Evolutionary conservation across 768 basidiomycete genomes (phyloP).

Genomic region (Brasilioporus rufonigricans): DNA sequence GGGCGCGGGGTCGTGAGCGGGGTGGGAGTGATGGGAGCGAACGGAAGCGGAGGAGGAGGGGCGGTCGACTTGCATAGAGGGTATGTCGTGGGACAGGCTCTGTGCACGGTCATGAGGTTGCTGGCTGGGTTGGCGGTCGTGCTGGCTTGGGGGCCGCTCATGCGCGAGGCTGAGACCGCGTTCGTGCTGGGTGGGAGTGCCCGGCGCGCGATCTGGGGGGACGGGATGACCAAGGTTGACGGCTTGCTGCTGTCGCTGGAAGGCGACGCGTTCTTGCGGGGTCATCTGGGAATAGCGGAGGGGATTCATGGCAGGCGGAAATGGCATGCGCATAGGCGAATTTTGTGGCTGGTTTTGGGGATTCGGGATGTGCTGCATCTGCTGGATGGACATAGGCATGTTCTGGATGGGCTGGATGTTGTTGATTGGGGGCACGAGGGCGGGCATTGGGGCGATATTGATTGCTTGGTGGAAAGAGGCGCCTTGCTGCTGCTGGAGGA

Average conservation of each 20-base stretch:
- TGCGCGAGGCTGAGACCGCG: conserved; percentile 18
- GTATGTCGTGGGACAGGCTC: conserved; percentile 24
- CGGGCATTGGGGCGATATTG: conserved; percentile 4
- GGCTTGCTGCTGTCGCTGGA: conserved; percentile 30
- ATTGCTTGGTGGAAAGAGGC: conserved; percentile 5
- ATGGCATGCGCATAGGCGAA: conserved; percentile 19
- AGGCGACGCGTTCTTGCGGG: conserved; percentile 27
- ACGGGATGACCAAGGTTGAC: conserved; percentile 6
- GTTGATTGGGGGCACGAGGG: neutral
- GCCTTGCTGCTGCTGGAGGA: conserved; percentile 35
- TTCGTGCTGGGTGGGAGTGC: conserved; percentile 22
- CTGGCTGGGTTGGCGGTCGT: conserved; percentile 20
- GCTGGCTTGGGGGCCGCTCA: conserved; percentile 26
- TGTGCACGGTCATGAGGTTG: conserved; percentile 21
- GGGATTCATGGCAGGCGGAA: conserved; percentile 14
- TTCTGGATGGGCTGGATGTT: conserved; percentile 13
- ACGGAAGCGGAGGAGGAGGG: conserved; percentile 29
- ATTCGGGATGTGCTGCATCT: conserved; percentile 18
- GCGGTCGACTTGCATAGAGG: conserved; percentile 17
- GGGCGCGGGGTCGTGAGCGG: conserved; percentile 13
- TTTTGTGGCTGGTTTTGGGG: conserved; percentile 23
- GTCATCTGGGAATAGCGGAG: conserved; percentile 30
- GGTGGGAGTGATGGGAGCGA: conserved; percentile 29
- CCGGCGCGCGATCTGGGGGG: conserved; percentile 16
- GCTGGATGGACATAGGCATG: conserved; percentile 17